Conservation (phyloP, 1,284 basidiomycete genomes). For the Vanrija sp. region DNA sequence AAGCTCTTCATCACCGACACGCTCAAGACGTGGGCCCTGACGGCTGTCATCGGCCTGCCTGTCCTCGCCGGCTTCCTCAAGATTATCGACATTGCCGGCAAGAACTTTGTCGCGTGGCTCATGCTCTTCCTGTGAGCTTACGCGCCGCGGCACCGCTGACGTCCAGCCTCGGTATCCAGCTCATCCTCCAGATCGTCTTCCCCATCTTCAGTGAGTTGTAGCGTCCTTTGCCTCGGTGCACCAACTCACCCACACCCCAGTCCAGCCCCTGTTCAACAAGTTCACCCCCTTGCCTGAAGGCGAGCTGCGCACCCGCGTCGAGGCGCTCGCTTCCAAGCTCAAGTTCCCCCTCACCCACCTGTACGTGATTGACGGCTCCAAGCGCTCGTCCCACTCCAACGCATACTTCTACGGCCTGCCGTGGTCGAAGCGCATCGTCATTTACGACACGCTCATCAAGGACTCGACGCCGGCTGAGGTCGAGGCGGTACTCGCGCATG, state of each 20-base stretch:
- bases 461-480: constrained; percentile 83
- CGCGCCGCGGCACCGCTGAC: constrained; percentile 37
- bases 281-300: constrained; percentile 76
- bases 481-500: constrained; percentile 82
- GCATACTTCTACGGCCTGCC: constrained; percentile 93
- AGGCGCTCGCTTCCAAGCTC: constrained; percentile 69
- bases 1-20: constrained; percentile 70
- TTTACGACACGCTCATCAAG: constrained; percentile 94
- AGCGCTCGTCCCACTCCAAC: constrained; percentile 89
- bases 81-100: constrained; percentile 89
- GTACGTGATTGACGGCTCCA: constrained; percentile 96
- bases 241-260: constrained; percentile 15
- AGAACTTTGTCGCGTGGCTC: constrained; percentile 80
- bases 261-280: constrained; percentile 96
- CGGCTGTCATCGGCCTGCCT: constrained; percentile 74
- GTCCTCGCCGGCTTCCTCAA: constrained; percentile 82
- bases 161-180: constrained; percentile 69
- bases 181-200: constrained; percentile 78
- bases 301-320: constrained; percentile 69
- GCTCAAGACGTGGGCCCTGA: constrained; percentile 72
- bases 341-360: constrained; percentile 91
- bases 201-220: constrained; percentile 64
- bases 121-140: constrained; percentile 70
- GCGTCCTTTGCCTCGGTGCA: background rate
- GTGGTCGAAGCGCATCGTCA: constrained; percentile 94